These are phyloP conservation scores for Ceratobasidium sp. DNA, from an alignment of 1,284 basidiomycete genomes.

Conservation along the genomic window DNA sequence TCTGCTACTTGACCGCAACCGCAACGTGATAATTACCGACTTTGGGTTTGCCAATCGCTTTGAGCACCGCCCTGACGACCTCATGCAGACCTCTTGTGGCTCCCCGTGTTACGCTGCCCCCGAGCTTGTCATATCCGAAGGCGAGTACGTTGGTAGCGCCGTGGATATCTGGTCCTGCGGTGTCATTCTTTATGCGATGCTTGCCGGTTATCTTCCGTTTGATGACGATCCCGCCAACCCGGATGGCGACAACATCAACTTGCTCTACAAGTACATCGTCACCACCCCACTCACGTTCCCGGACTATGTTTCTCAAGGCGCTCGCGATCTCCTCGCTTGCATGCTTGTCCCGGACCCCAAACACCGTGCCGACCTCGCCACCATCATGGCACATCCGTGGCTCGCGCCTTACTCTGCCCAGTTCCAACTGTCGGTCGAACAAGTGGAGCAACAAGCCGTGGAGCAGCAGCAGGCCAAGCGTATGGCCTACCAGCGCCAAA, in stretches of 20 bases:
- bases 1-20: constrained; percentile 93
- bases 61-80: constrained; percentile 88
- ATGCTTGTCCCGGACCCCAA: constrained; percentile 90
- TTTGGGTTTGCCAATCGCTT: constrained; percentile 99
- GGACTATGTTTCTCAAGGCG: constrained; percentile 86
- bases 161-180: constrained; percentile 99
- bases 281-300: constrained; percentile 95
- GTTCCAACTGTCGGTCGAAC: constrained; percentile 78
- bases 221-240: constrained; percentile 99
- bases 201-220: constrained; percentile 99
- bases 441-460: constrained; percentile 82
- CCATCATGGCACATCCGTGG: constrained; percentile 88
- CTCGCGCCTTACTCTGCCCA: constrained; percentile 70
- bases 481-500: constrained; percentile 74
- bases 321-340: constrained; percentile 75
- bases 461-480: constrained; percentile 87
- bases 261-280: constrained; percentile 99
- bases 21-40: constrained; percentile 99
- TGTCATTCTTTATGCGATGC: constrained; percentile 99
- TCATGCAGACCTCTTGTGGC: constrained; percentile 99
- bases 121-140: constrained; percentile 98
- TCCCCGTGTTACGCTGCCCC: constrained; percentile 99
- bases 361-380: constrained; percentile 75
- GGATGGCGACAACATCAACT: constrained; percentile 99
- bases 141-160: constrained; percentile 96